Evolutionary conservation across 768 basidiomycete genomes (phyloP).

Genomic region (Pholiota microspora): DNA sequence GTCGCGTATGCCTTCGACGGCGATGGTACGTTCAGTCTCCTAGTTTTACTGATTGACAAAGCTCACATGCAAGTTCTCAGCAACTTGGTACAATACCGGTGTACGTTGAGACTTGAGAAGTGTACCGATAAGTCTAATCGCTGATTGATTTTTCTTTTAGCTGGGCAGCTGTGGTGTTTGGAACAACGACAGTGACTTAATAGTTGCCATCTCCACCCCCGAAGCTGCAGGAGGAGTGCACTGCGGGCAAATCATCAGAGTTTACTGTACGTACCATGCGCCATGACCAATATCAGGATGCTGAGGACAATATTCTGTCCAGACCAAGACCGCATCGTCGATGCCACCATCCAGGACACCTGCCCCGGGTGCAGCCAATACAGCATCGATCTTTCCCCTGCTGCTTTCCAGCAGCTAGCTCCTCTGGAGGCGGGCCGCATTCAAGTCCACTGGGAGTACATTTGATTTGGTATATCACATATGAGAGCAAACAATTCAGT

Average conservation of each 20-base stretch:
- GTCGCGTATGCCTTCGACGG: not conserved
- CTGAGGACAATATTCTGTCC: not conserved
- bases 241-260: not conserved
- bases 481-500: too few relatives aligned
- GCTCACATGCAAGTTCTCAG: not conserved
- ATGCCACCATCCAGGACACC: not conserved
- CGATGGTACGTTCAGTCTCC: not conserved
- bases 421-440: not conserved
- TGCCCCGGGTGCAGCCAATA: not conserved
- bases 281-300: not conserved
- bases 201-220: not conserved
- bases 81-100: not conserved
- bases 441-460: not conserved
- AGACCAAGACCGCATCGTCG: not conserved
- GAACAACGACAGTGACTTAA: not conserved
- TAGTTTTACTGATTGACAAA: not conserved
- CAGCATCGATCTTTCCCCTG: not conserved
- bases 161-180: not conserved
- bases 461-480: not conserved
- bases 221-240: not conserved
- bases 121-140: too few relatives aligned
- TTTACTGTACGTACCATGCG: not conserved
- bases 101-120: not conserved
- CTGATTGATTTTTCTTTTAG: not conserved
- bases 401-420: not conserved